Evolutionary conservation across 441 rosid genomes (phyloP).

Genomic region (Eutrema salsugineum): DNA sequence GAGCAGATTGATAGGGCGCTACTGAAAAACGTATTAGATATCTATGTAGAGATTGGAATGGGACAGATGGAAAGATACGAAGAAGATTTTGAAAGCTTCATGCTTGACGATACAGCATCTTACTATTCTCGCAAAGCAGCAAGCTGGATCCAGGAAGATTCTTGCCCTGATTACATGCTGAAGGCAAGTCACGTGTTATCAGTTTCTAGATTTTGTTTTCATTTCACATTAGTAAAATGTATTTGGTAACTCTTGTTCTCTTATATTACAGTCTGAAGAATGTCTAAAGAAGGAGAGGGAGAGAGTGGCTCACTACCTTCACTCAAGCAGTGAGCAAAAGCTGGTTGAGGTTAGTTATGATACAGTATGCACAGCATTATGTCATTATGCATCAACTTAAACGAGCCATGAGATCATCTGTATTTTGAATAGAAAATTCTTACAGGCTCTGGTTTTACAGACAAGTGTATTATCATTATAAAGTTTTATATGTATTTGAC

Average conservation of each 20-base stretch:
- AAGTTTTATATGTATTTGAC: not conserved
- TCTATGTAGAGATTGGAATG: conserved; percentile 96
- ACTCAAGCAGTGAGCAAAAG: conserved; percentile 78
- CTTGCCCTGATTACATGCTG: conserved; percentile 85
- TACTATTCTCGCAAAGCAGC: conserved; percentile 92
- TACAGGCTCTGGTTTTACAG: not conserved
- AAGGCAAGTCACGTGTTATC: conserved; percentile 45
- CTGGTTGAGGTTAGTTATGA: conserved; percentile 70
- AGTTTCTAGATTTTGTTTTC: not conserved
- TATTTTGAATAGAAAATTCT: not conserved
- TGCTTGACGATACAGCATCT: conserved; percentile 72
- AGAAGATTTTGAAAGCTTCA: conserved; percentile 66
- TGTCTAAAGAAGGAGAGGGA: conserved; percentile 93
- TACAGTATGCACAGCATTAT: not conserved
- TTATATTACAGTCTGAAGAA: conserved; percentile 77
- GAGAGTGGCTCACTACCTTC: conserved; percentile 85
- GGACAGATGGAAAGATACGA: conserved; percentile 67
- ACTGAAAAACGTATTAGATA: conserved; percentile 78
- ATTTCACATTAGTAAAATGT: not conserved
- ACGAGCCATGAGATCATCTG: not conserved
- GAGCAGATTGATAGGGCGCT: conserved; percentile 85
- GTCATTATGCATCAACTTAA: not conserved
- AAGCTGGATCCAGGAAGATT: conserved; percentile 81
- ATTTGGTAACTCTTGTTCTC: not conserved
- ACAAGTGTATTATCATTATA: not conserved